Conservation (phyloP, 345 rosid species). For the Linum usitatissimum region DNA sequence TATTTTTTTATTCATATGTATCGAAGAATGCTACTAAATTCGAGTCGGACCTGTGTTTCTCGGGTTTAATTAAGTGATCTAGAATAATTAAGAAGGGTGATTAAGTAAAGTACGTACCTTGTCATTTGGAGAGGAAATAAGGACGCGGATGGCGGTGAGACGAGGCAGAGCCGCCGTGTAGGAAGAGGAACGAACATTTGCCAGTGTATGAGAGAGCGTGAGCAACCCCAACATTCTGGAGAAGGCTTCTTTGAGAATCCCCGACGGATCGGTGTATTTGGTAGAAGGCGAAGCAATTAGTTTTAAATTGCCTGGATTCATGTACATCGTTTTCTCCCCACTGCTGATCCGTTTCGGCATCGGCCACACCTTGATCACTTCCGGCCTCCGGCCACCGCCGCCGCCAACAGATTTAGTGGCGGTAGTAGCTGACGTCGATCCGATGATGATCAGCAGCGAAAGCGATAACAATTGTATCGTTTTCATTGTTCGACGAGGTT, state of each 20-base stretch:
- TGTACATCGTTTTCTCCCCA: constrained; percentile 28
- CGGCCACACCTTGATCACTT: constrained; percentile 40
- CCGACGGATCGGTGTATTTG: constrained; percentile 29
- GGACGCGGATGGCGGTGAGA: constrained; percentile 36
- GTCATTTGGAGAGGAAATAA: constrained; percentile 31
- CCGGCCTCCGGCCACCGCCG: no score
- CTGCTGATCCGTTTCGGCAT: constrained; percentile 32
- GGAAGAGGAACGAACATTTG: constrained; percentile 23
- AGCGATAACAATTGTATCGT: no score
- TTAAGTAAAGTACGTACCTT: constrained; percentile 21
- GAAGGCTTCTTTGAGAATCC: constrained; percentile 43
- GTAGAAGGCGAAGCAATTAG: constrained; percentile 21
- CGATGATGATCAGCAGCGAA: no score
- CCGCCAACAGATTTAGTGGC: background rate
- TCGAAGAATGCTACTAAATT: background rate
- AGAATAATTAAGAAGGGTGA: background rate
- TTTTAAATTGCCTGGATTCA: constrained; percentile 26
- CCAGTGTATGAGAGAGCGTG: constrained; percentile 29
- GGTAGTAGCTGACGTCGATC: background rate
- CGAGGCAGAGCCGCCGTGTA: background rate
- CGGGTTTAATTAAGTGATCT: no score
- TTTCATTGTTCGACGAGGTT: no score
- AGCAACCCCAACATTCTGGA: constrained; percentile 37
- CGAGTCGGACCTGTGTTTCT: no score
- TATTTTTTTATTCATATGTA: no score